Base-by-base conservation (phyloP, 495 filamentous ascomycete genomes). In the Neurospora tetrasperma region DNA sequence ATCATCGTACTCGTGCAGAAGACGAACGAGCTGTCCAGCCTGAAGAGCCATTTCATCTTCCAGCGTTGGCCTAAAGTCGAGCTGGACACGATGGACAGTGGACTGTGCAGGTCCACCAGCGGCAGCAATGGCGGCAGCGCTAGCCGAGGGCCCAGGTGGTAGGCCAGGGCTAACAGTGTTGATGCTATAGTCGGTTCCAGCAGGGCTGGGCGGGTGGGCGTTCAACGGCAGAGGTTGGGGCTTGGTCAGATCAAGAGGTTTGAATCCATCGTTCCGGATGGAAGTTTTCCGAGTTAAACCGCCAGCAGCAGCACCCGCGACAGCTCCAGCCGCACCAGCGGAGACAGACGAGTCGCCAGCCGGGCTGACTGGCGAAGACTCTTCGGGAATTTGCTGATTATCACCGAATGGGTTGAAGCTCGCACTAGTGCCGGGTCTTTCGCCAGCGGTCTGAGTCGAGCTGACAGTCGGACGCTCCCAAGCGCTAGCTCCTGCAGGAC, bases 1-100 rank as follows among this genome's bases (percentile, higher is more conserved):
- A 85, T 99, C 96, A 79, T 99, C 96, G 80, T 98, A 99, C 81
- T 97, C 95, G 75, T 98, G 94, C 43, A 98, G 81, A 74, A 99
- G 84, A 71, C 95, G 87, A 40, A 98, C 92, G 5, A 99, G 86
- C 71, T 93, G 88, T 75, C 96, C 96, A 66, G 90, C 86, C 54
- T 83, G 86, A 12, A 99, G 88, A 59, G 86, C 91, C 76, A 99
- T 82, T 80, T 99, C 96, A 77, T 99, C 96, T 3, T 92, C 91
- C 87, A 97, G 90, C 4, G 92, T 94, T 3, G 96, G 96, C 77
- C 88, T 92, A 82, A 98, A 99, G 80, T 98, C 96, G 75, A 98
- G 87, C 79, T 98, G 96, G 41, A 98, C 93, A 73, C 96, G 92
- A 80, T 99, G 91, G 73, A 96, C 92, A 42, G 86, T 83, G 1